phyloP scores from a whole-genome alignment of 208 protist genomes.

The Trypanosoma grayi region DNA sequence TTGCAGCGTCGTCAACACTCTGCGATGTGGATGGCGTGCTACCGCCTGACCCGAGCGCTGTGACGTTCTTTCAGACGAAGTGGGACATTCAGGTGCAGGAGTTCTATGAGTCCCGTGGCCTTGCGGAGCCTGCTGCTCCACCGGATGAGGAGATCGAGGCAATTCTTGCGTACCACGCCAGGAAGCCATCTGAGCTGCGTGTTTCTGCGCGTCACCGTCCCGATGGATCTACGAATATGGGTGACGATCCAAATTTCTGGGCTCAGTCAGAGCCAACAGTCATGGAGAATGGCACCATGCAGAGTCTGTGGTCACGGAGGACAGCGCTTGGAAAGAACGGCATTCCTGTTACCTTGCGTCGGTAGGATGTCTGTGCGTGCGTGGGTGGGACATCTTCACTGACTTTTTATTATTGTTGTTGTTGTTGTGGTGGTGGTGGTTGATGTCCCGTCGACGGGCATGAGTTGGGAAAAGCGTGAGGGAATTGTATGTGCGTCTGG shows the following conservation, averaged over 20 bases:
- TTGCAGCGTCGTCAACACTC: conserved; percentile 36
- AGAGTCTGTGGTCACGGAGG: conserved; percentile 70
- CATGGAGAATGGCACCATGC: conserved; percentile 72
- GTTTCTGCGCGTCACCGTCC: conserved; percentile 82
- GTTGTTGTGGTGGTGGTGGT: conserved; percentile 6
- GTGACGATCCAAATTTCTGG: conserved; percentile 82
- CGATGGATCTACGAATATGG: conserved; percentile 83
- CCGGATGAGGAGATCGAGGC: conserved; percentile 75
- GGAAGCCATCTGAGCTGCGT: conserved; percentile 48
- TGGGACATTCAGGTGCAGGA: conserved; percentile 94
- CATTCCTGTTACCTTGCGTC: conserved; percentile 55
- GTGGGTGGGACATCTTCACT: background rate
- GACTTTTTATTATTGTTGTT: conserved; percentile 7
- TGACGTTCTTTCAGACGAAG: conserved; percentile 88
- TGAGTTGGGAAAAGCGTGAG: no score
- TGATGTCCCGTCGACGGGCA: background rate
- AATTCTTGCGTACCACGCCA: conserved; percentile 79
- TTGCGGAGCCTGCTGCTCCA: conserved; percentile 74
- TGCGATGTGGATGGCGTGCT: conserved; percentile 53
- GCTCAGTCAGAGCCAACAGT: conserved; percentile 46
- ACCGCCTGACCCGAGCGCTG: conserved; percentile 48
- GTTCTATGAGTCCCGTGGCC: conserved; percentile 74
- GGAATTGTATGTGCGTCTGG: no score
- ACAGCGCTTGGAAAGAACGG: conserved; percentile 72
- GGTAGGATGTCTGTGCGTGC: conserved; percentile 17